These are phyloP conservation scores for Torulaspora pretoriensis DNA, from an alignment of 1,139 yeast species.

Conservation along the genomic window DNA sequence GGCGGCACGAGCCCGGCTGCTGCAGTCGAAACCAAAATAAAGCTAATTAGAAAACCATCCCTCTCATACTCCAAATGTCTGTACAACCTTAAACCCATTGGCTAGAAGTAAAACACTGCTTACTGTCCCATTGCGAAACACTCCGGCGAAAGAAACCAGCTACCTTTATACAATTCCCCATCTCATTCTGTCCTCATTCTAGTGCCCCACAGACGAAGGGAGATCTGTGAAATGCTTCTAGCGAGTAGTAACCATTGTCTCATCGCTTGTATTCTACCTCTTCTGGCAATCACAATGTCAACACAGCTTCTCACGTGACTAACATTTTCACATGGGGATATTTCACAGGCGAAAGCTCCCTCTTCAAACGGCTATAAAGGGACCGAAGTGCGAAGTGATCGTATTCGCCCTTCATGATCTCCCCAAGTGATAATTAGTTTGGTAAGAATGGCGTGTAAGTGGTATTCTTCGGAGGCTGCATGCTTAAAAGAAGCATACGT, in stretches of 20 bases:
- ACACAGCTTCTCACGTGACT: slow-evolving; percentile 4
- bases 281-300: slow-evolving; percentile 15
- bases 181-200: neutral
- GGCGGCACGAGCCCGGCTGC: slow-evolving; percentile 56
- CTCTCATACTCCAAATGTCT: slow-evolving; percentile 20
- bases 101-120: neutral
- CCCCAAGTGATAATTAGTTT: neutral
- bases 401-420: neutral
- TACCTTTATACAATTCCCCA: neutral
- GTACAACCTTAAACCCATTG: slow-evolving; percentile 19
- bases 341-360: neutral
- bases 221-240: neutral
- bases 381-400: neutral
- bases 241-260: slow-evolving; percentile 2
- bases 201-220: neutral
- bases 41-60: slow-evolving; percentile 30
- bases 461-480: slow-evolving; percentile 4
- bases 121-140: neutral
- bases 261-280: slow-evolving; percentile 12
- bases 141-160: neutral
- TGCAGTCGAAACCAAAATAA: slow-evolving; percentile 32
- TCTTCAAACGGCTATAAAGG: neutral
- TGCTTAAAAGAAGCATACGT: slow-evolving; percentile 3
- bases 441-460: slow-evolving; percentile 4
- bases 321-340: slow-evolving; percentile 9